Percentiles rank a stretch among this genome's conserved stretches.
Conservation (phyloP, 2,329 filamentous ascomycete species). For the Penicillium crustosum region DNA sequence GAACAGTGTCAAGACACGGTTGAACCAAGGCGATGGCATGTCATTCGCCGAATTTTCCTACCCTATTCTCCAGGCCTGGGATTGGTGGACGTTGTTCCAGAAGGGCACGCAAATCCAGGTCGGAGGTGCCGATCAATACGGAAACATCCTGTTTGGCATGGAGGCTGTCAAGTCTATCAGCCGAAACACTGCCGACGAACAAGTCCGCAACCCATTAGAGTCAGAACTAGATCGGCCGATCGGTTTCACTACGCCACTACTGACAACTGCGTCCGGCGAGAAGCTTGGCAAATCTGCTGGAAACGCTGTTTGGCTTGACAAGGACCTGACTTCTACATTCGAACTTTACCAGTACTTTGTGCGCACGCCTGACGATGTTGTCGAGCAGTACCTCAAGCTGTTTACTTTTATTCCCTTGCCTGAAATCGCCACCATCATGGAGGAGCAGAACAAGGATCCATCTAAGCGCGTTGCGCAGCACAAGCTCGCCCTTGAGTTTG, state of each 20-base stretch:
- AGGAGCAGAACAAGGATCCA: conserved; percentile 65
- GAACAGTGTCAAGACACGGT: conserved; percentile 72
- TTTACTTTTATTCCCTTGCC: conserved; percentile 82
- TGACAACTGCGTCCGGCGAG: conserved; percentile 79
- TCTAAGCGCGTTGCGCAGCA: conserved; percentile 78
- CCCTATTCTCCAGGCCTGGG: conserved; percentile 90
- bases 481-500: conserved; percentile 75
- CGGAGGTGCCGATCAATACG: conserved; percentile 92
- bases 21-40: conserved; percentile 87
- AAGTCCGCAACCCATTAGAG: conserved; percentile 40
- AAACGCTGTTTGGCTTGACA: conserved; percentile 91
- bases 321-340: conserved; percentile 74
- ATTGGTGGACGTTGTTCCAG: conserved; percentile 87
- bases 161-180: conserved; percentile 78
- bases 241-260: conserved; percentile 85
- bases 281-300: conserved; percentile 96
- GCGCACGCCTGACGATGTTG: conserved; percentile 74
- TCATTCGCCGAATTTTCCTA: conserved; percentile 92
- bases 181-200: conserved; percentile 42
- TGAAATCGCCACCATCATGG: conserved; percentile 68
- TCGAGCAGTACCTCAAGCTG: conserved; percentile 78
- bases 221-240: conserved; percentile 56
- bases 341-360: conserved; percentile 93
- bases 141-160: conserved; percentile 89
- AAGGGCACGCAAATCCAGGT: conserved; percentile 78